phyloP scores from a whole-genome alignment of 345 rosid species.

The Capsella bursapastoris region DNA sequence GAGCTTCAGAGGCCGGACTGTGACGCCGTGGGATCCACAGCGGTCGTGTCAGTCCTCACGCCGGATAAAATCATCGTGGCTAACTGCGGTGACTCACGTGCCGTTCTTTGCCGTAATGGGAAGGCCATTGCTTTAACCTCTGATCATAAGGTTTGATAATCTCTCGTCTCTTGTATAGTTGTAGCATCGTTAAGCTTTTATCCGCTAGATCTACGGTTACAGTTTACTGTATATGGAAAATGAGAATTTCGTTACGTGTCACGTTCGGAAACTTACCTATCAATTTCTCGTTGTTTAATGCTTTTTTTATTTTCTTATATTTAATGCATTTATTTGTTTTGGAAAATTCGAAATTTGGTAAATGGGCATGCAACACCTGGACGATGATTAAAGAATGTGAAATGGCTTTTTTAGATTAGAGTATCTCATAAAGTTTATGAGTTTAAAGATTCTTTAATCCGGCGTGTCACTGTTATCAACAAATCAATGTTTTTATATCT shows the following conservation, averaged over 20 bases:
- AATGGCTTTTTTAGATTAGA: slow-evolving; percentile 20
- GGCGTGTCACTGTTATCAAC: slow-evolving; percentile 35
- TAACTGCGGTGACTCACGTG: slow-evolving; percentile 97
- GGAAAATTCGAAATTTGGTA: background rate
- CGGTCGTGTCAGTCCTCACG: slow-evolving; percentile 77
- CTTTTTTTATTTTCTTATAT: background rate
- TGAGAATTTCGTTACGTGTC: slow-evolving; percentile 37
- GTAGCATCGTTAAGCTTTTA: background rate
- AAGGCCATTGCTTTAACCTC: slow-evolving; percentile 67
- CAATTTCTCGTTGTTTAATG: slow-evolving; percentile 21
- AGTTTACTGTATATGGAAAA: slow-evolving; percentile 17
- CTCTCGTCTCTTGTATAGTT: background rate
- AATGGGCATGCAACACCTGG: slow-evolving; percentile 42
- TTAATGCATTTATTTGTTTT: background rate
- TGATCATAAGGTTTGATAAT: slow-evolving; percentile 75
- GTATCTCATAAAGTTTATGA: slow-evolving; percentile 36
- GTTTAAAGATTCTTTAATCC: slow-evolving; percentile 33
- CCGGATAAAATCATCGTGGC: slow-evolving; percentile 71
- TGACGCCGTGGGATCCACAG: slow-evolving; percentile 91
- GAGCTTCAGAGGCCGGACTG: slow-evolving; percentile 72
- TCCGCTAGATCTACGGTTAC: slow-evolving; percentile 41
- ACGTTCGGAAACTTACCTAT: slow-evolving; percentile 22
- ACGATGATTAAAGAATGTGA: slow-evolving; percentile 34
- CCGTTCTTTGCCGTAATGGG: slow-evolving; percentile 78
- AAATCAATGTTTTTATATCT: background rate